Base-by-base conservation (phyloP, 306 rosid genomes). In the Argentina anserina region DNA sequence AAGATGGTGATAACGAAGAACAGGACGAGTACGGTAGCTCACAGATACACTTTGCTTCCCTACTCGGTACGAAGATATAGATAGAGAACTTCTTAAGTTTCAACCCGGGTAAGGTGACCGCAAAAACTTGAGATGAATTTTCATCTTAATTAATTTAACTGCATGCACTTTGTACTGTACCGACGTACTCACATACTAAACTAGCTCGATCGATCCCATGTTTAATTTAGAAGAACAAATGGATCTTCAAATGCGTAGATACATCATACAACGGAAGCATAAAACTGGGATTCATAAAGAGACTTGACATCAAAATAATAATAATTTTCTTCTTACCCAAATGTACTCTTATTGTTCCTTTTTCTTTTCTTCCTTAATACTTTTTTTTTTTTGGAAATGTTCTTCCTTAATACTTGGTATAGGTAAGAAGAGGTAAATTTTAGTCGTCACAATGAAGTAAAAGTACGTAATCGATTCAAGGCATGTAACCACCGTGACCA, bases 401-500 rank as follows among this genome's bases (percentile, higher is more conserved):
- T n/a, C n/a, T n/a, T n/a, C n/a, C n/a, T 59, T 6, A 31, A 39
- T 37, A 52, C 41, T n/a, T 76, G 15, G 34, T 26, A 1, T 29
- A 14, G 66, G 71, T 47, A 77, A 70, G 65, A 70, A 28, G 76
- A 37, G 65, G 66, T 21, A 49, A 25, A n/a, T 37, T 29, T 13
- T 36, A 46, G 23, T 6, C 12, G 33, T 17, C 40, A 14, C 49
- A 55, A 37, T 31, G 29, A 65, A 31, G 62, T 15, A 8, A 34
- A 6, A 34, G 36, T n/a, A n/a, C n/a, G n/a, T 14, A 50, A 66
- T 36, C 49, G 10, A 60, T 65, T 87, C 71, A 83, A 55, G 89
- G 88, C 43, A 72, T 64, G 58, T 88, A 80, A 68, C 87, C 85
- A 39, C 87, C 85, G 14, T 80, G 75, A 64, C 85, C 88, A 4